Conservation (phyloP, 129 eudicot genomes). For the Arctium minus region DNA sequence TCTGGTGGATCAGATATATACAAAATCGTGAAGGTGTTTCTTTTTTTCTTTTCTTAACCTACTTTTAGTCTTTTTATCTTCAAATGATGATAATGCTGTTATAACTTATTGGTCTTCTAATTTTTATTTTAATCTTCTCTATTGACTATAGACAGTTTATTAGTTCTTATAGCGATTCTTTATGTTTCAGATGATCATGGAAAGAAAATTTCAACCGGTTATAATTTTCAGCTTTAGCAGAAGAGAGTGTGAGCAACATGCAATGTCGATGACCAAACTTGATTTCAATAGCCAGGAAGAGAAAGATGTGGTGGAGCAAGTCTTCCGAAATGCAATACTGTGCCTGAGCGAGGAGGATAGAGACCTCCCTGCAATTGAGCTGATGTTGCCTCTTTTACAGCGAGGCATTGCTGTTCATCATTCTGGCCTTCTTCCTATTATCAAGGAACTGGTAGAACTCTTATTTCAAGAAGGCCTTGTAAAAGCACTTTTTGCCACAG, state of each 20-base stretch:
- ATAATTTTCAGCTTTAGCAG: slow-evolving; percentile 95
- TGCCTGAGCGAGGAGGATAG: slow-evolving; percentile 89
- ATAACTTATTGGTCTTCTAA: neutral
- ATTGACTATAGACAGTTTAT: neutral
- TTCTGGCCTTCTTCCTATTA: slow-evolving; percentile 96
- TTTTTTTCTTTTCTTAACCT: neutral
- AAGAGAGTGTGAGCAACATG: slow-evolving; percentile 99
- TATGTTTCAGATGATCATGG: slow-evolving; percentile 92
- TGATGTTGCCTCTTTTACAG: slow-evolving; percentile 95
- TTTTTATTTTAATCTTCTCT: neutral
- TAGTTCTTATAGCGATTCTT: neutral
- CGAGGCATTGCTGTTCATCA: slow-evolving; percentile 99
- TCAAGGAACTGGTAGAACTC: slow-evolving; percentile 95
- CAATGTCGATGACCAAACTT: slow-evolving; percentile 95
- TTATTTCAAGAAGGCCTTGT: slow-evolving; percentile 98
- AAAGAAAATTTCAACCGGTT: slow-evolving; percentile 91
- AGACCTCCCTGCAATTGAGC: slow-evolving; percentile 83
- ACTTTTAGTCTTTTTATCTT: neutral
- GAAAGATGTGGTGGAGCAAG: slow-evolving; percentile 85
- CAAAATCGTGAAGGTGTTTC: slow-evolving; percentile 89
- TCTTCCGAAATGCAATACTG: slow-evolving; percentile 66
- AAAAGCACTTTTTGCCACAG: slow-evolving; percentile 98
- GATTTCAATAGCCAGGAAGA: slow-evolving; percentile 88
- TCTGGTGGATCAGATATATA: slow-evolving; percentile 90
- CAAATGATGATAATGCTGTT: neutral